Evolutionary conservation across 1,284 basidiomycete species (phyloP).

Genomic region (Coniferiporia sulphurascens): DNA sequence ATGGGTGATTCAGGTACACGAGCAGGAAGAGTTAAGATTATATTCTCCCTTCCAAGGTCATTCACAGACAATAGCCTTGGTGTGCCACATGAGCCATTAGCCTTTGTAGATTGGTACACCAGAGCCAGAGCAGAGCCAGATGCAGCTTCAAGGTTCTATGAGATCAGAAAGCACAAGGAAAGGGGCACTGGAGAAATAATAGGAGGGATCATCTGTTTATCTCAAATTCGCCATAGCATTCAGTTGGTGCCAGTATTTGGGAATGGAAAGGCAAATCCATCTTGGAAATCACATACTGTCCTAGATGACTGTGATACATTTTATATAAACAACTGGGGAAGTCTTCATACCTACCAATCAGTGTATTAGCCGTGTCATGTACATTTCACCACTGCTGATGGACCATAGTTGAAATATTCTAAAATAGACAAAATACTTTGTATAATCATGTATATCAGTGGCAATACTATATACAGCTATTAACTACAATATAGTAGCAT

Average conservation of each 20-base stretch:
- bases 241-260: neutral
- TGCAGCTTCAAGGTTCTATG: neutral
- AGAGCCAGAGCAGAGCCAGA: neutral
- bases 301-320: neutral
- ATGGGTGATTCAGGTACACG: too few species aligned
- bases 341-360: neutral
- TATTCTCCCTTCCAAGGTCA: too few species aligned
- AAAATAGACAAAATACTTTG: neutral
- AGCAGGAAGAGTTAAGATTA: too few species aligned
- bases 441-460: neutral
- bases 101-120: slow-evolving; percentile 31
- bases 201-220: neutral
- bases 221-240: neutral
- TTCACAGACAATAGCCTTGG: too few species aligned
- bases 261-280: neutral
- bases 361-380: neutral
- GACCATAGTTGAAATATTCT: neutral
- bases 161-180: neutral
- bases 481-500: neutral
- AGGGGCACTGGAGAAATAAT: neutral
- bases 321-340: neutral
- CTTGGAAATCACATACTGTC: neutral
- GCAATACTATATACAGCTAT: neutral
- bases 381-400: neutral
- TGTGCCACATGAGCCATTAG: slow-evolving; percentile 19